Conservation (phyloP, 129 eudicot species). For the Tagetes erecta region DNA sequence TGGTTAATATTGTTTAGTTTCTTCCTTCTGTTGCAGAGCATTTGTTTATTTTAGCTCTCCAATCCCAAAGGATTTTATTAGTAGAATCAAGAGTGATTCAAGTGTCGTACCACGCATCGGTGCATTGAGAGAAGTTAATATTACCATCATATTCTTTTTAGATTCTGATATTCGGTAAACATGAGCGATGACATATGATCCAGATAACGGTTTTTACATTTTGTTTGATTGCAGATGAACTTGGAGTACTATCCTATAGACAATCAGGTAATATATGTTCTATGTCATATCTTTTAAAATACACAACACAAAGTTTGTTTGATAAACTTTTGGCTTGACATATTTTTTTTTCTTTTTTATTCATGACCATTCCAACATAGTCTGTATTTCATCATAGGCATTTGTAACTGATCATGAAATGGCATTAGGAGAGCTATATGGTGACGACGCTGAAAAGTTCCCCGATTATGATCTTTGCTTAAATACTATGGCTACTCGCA, state of each 20-base stretch:
- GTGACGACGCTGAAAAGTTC: slow-evolving; percentile 59
- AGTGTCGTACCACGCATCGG: slow-evolving; percentile 93
- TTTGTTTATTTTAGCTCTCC: slow-evolving; percentile 84
- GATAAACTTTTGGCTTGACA: slow-evolving; percentile 7
- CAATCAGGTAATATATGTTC: slow-evolving; percentile 65
- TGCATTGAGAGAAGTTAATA: slow-evolving; percentile 87
- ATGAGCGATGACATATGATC: slow-evolving; percentile 18
- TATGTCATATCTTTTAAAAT: neutral
- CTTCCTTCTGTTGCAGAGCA: slow-evolving; percentile 55
- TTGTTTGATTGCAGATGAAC: slow-evolving; percentile 74
- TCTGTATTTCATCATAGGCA: slow-evolving; percentile 47
- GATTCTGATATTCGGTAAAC: slow-evolving; percentile 18
- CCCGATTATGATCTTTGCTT: slow-evolving; percentile 56
- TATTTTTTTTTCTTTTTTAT: slow-evolving; percentile 11
- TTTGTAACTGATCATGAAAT: slow-evolving; percentile 84
- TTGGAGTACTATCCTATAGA: slow-evolving; percentile 94
- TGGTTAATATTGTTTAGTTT: slow-evolving; percentile 9
- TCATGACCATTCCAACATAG: slow-evolving; percentile 12
- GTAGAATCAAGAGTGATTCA: slow-evolving; percentile 74
- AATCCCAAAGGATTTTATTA: slow-evolving; percentile 70
- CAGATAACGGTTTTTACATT: slow-evolving; percentile 15
- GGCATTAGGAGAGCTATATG: slow-evolving; percentile 74
- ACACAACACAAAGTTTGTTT: neutral
- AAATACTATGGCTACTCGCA: slow-evolving; percentile 68
- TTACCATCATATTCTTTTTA: slow-evolving; percentile 22